Base-by-base conservation (phyloP, 306 rosid species). In the Acmispon strigosus region DNA sequence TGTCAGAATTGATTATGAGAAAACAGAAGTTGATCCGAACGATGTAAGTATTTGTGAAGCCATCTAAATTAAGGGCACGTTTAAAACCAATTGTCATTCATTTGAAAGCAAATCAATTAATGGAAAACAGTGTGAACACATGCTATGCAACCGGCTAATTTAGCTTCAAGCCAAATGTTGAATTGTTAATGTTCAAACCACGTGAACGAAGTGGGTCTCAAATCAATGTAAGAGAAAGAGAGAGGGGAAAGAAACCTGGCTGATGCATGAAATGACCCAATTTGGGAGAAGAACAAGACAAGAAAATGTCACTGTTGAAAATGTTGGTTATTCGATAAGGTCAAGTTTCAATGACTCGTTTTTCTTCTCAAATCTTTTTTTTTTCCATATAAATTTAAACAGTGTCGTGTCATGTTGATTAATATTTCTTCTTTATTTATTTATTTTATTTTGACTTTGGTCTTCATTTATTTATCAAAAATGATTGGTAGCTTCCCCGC, bases 311-410 rank as follows among this genome's bases (percentile, higher is more conserved):
- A 41, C 44, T 45, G 8, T 74, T 1, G 18, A 37, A 55, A 44
- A 14, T 54, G 24, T 64, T 65, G 50, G 67, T 66, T 47, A 41
- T n/a, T 44, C 39, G 14, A 20, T 34, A 32, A 7, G 41, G 69
- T 75, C 80, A 75, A 62, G 54, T 62, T 62, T 62, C 47, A 37
- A 73, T 15, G 15, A 73, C 63, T 10, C 0, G 22, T 7, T 24
- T 52, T 52, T 52, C 10, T 52, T 52, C 58, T 51, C 57, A 27
- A 13, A n/a, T n/a, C n/a, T 6, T 17, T 36, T 24, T 58, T 39
- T 39, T n/a, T 4, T 12, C n/a, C 14, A 50, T 24, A 17, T 0
- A 27, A 7, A 57, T 29, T 29, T 22, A n/a, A 39, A 41, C 12
- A 62, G 13, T 34, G 10, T 32, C 59, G 17, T 59, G 5, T 58